Evolutionary conservation across 768 basidiomycete genomes (phyloP), one percentile per base, ranked within the genome.

Genomic region (Dioszegia crocea): DNA sequence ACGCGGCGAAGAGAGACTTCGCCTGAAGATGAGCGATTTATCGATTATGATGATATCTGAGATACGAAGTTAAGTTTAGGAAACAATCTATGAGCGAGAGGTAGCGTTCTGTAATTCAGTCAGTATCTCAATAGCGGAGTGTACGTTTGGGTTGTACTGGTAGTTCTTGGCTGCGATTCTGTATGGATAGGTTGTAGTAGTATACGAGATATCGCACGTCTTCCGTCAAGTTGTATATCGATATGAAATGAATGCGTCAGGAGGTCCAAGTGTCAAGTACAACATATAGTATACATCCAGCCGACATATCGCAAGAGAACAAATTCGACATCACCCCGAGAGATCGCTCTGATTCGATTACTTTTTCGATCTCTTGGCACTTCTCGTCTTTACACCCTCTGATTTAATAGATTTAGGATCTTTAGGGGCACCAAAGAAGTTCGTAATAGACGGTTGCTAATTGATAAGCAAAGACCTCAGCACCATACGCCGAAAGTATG

Each of bases 381-480:
- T 45, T 9, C 46, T 57, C 23, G 46, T 50, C 23, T 26, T 57
- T 12, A 27, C 30, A 6, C n/a, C n/a, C n/a, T n/a, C n/a, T n/a
- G n/a, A n/a, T n/a, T n/a, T n/a, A n/a, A n/a, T n/a, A n/a, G n/a
- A n/a, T n/a, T n/a, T n/a, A n/a, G n/a, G n/a, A n/a, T n/a, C n/a
- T n/a, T n/a, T n/a, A n/a, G 70, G 67, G 2, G 63, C 56, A 27
- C 63, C 64, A 59, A 73, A 73, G 54, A 73, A 73, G 33, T 47
- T 65, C 27, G 68, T 70, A 26, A 73, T 73, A 17, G 64, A 50
- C 1, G 68, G 68, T 73, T 73, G 71, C 71, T 73, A 45, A 17
- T 19, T 23, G 6, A 31, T 50, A 43, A 59, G 44, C 31, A 6
- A 33, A 33, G 6, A 33, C 17, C 50, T 30, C 27, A 17, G 46